phyloP scores from a whole-genome alignment of 2,329 filamentous ascomycete species.

The Triangularia verruculosa region DNA sequence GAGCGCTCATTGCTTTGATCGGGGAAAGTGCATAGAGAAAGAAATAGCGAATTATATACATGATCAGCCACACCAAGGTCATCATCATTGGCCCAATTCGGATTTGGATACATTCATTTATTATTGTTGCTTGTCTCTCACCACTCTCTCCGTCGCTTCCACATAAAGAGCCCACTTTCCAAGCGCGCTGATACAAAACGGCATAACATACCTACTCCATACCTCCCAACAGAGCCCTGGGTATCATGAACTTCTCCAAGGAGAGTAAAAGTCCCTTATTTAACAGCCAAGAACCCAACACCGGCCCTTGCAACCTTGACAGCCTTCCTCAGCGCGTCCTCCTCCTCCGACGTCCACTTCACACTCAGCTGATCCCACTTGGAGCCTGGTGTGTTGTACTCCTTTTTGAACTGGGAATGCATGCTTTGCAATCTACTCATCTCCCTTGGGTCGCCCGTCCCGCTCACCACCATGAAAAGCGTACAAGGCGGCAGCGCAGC shows the following conservation, averaged over 20 bases:
- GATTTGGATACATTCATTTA: no score
- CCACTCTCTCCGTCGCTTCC: no score
- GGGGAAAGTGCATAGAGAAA: neutral
- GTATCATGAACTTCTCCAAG: neutral
- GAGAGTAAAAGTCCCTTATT: conserved; percentile 41
- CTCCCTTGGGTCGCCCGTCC: conserved; percentile 64
- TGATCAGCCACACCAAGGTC: no score
- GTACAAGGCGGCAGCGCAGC: conserved; percentile 61
- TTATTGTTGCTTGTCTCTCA: no score
- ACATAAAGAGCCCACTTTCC: no score
- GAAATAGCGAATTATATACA: neutral
- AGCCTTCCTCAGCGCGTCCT: conserved; percentile 59
- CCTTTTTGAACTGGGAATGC: conserved; percentile 59
- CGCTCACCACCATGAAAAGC: conserved; percentile 62
- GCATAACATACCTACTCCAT: neutral
- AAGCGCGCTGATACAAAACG: no score
- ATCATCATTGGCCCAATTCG: no score
- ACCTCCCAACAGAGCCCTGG: neutral
- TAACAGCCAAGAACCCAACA: conserved; percentile 63
- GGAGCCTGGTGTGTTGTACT: conserved; percentile 60
- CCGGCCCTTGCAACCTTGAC: conserved; percentile 57
- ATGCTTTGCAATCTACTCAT: conserved; percentile 61
- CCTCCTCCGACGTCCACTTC: conserved; percentile 65
- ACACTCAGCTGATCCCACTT: conserved; percentile 67
- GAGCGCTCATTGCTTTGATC: neutral